phyloP scores from a whole-genome alignment of 768 basidiomycete genomes.

The Lactifluus piperatus region DNA sequence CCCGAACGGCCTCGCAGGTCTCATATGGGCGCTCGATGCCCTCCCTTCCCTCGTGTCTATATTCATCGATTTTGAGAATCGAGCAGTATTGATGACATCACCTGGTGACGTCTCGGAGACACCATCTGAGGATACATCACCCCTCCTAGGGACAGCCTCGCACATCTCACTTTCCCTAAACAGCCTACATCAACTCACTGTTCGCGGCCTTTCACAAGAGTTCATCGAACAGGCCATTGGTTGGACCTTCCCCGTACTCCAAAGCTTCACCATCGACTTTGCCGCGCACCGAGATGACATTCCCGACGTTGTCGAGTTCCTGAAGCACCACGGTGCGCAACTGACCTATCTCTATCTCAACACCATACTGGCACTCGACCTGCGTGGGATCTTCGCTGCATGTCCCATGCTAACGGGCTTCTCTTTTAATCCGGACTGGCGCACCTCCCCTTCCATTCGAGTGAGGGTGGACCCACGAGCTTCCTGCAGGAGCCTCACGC shows the following conservation, averaged over 20 bases:
- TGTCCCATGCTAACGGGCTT: conserved; percentile 57
- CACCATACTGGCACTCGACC: conserved; percentile 46
- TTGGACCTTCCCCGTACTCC: conserved; percentile 58
- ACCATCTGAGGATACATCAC: conserved; percentile 32
- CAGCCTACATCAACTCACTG: conserved; percentile 51
- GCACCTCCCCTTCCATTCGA: conserved; percentile 28
- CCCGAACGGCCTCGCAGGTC: conserved; percentile 45
- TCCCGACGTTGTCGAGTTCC: conserved; percentile 53
- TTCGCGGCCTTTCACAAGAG: conserved; percentile 51
- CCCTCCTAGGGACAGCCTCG: conserved; percentile 50
- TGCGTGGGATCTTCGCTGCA: conserved; percentile 49
- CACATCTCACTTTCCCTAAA: conserved; percentile 46
- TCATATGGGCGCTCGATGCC: conserved; percentile 64
- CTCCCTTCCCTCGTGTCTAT: conserved; percentile 49
- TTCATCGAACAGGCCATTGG: conserved; percentile 61
- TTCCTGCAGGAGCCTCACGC: conserved; percentile 42
- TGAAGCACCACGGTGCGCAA: conserved; percentile 45
- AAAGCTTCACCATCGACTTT: conserved; percentile 48
- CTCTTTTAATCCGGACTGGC: conserved; percentile 73
- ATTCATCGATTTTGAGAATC: conserved; percentile 41
- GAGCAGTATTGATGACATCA: not conserved
- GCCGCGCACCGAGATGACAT: conserved; percentile 37
- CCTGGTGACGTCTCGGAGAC: not conserved
- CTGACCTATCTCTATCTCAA: conserved; percentile 62
- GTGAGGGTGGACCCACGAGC: conserved; percentile 6